Evolutionary conservation across 192 early-diverging fungal species (phyloP).

Genomic region (Coemansia sp.): DNA sequence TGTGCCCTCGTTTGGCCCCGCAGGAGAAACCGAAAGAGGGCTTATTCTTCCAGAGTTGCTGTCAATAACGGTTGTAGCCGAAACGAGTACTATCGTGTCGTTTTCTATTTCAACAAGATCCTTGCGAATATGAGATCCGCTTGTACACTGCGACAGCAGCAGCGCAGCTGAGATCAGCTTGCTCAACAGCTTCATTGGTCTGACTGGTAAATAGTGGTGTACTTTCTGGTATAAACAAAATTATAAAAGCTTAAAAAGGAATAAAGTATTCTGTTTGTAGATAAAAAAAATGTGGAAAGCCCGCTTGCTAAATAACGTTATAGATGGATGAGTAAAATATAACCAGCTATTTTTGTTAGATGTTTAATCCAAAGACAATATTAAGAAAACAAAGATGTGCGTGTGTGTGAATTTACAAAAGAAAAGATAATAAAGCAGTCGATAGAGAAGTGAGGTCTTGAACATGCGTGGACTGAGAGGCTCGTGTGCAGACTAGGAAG

Average conservation of each 20-base stretch:
- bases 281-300: too few relatives aligned
- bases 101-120: slow-evolving; percentile 51
- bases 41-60: slow-evolving; percentile 32
- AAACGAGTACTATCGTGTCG: slow-evolving; percentile 37
- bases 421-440: not conserved
- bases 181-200: slow-evolving; percentile 19
- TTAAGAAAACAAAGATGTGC: not conserved
- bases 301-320: too few relatives aligned
- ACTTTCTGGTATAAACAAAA: too few relatives aligned
- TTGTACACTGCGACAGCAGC: slow-evolving; percentile 13
- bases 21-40: slow-evolving; percentile 32
- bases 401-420: not conserved
- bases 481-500: not conserved
- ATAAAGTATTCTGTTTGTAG: too few relatives aligned
- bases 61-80: slow-evolving; percentile 40
- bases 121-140: slow-evolving; percentile 44
- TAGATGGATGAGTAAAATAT: too few relatives aligned
- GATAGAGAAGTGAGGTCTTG: not conserved
- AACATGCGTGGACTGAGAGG: not conserved
- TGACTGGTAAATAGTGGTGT: too few relatives aligned
- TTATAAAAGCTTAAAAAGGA: too few relatives aligned
- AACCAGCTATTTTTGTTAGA: not conserved
- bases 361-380: not conserved
- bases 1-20: slow-evolving; percentile 30
- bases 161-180: slow-evolving; percentile 13